Evolutionary conservation across 306 rosid species (phyloP), one percentile per base, ranked within the genome.

Genomic region (Parietaria judaica): DNA sequence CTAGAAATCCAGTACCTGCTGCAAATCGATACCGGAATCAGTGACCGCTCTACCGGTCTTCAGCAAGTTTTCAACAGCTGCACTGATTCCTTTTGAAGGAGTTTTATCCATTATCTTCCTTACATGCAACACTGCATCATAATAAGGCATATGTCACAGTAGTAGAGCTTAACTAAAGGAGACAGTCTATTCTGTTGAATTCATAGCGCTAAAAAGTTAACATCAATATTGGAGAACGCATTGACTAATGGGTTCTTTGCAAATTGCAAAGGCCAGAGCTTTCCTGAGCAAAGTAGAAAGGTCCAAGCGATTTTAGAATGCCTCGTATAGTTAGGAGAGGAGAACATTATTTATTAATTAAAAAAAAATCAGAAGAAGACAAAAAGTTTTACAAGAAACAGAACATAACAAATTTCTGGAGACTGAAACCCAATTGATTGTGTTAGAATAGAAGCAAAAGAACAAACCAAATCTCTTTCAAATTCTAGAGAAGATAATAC

Each of bases 21-120:
- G 95, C 78, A 92, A 74, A 82, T 92, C 96, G 46, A 92, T 82
- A 64, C 95, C 90, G 0, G 84, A 69, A 51, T 74, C 69, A 11
- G 96, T 78, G 46, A 55, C 63, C 49, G 86, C 68, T 64, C 87
- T 86, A 77, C 98, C 96, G 52, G 85, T 80, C 80, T 79, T 88
- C 76, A 92, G 76, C 95, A 92, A 65, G 72, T 71, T 86, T 70
- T 86, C 98, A 73, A 92, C 53, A 47, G 88, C 68, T 16, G 43
- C 17, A 70, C 95, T 63, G 67, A 92, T 16, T 48, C 56, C 67
- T 59, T 31, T 84, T 7, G 84, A 0, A 51, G 81, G 66, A 80
- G 70, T 84, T 79, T 79, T 88, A 14, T 80, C 81, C 81, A 92
- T 47, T 62, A 82, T 49, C 77, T 74, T 88, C 84, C 72, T 92